Base-by-base conservation (phyloP, 768 basidiomycete species). In the Tephrocybe rancida region DNA sequence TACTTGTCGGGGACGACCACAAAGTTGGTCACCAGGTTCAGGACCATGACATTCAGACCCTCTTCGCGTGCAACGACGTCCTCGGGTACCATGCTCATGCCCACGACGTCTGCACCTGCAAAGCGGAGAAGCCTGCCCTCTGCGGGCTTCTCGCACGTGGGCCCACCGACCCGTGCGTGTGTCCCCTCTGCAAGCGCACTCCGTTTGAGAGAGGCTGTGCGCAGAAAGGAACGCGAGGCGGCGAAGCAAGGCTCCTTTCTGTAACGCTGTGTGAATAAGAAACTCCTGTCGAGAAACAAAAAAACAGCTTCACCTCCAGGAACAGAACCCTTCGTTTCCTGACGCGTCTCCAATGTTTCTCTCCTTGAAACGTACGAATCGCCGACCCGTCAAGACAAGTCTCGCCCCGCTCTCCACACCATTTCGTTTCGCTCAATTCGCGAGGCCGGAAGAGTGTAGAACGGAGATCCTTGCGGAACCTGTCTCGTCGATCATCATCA, bases 51-150 rank as follows among this genome's bases (percentile, higher is more conserved):
- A 49, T 89, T 80, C 50, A 95, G 60, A 0, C 86, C 88, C 63
- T 86, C 88, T 64, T 92, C 85, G 44, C 84, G 71, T 8, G 88
- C 93, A 0, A 84, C 88, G 21, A 94, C 73, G 22, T 95, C 93
- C 70, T 95, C 93, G 0, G 92, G 93, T 14, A 95, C 82, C 0
- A 93, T 95, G 60, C 90, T 92, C 93, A 95, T 95, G 1, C 93
- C 93, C 1, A 95, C 93, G n/a, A 94, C 88, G 61, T 92, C 91
- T 1, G 88, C 93, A 3, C 93, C 93, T 0, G 83, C 84, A 7
- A 72, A 70, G 14, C 88, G 73, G 35, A 95, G 72, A 70, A 94
- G 85, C 44, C 86, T 76, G 27, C 92, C 93, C 61, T 96, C 93
- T 0, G 91, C 92, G 2, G 88, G 85, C 0, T 89, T 91, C 71